Percentiles rank a stretch among this genome's conserved stretches.
Conservation (phyloP, 1,284 basidiomycete genomes). For the Acaromyces ingoldii region DNA sequence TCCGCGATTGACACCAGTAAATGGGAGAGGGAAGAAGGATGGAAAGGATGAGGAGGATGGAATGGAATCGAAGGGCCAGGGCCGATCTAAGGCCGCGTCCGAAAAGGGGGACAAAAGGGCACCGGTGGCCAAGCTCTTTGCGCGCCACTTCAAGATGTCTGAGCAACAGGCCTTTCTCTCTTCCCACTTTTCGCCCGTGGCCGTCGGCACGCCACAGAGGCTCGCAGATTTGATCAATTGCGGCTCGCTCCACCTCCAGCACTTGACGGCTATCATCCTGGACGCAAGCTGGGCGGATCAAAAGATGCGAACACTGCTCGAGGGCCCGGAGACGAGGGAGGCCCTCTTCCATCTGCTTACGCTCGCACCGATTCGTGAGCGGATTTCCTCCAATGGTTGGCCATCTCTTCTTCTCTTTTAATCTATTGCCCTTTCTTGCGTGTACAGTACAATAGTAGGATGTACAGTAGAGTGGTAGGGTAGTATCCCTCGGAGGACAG, state of each 20-base stretch:
- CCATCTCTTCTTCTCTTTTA: neutral
- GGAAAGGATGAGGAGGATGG: neutral
- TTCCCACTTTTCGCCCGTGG: slow-evolving; percentile 29
- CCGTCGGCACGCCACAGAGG: slow-evolving; percentile 42
- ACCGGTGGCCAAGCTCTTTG: slow-evolving; percentile 45
- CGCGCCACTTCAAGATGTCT: slow-evolving; percentile 42
- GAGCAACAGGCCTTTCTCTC: slow-evolving; percentile 23
- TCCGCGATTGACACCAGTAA: slow-evolving; percentile 9
- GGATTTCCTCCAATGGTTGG: too few relatives aligned
- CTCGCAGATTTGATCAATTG: slow-evolving; percentile 27
- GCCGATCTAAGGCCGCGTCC: neutral
- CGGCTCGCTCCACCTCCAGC: slow-evolving; percentile 25
- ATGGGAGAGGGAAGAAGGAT: slow-evolving; percentile 2
- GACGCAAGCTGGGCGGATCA: slow-evolving; percentile 43
- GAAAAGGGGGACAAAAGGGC: slow-evolving; percentile 1
- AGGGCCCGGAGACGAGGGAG: slow-evolving; percentile 40
- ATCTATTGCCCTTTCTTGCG: neutral
- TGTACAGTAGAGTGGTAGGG: too few relatives aligned
- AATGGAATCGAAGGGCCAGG: neutral
- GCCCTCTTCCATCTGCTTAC: slow-evolving; percentile 33
- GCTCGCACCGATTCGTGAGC: too few relatives aligned
- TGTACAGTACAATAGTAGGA: too few relatives aligned
- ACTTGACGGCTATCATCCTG: slow-evolving; percentile 27
- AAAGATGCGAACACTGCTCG: slow-evolving; percentile 40
- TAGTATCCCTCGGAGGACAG: too few relatives aligned